Evolutionary conservation across 352 stramenopile genomes (phyloP), one percentile per base, ranked within the genome.

Genomic region (Hyaloperonospora brassicae): DNA sequence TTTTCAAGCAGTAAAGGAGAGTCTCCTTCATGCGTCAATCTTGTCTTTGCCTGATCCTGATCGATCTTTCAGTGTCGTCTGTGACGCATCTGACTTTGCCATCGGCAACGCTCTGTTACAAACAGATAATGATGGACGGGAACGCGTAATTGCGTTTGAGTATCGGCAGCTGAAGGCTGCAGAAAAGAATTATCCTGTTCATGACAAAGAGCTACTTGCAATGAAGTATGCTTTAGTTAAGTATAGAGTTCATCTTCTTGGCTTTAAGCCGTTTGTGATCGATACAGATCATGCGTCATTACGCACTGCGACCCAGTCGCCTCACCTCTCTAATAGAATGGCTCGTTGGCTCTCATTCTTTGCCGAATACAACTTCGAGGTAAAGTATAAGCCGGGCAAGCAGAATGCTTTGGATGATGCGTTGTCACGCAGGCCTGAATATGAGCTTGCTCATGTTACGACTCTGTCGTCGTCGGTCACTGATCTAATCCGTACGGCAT

Each of bases 161-260:
- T 31, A 3, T 7, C 3, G 27, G 3, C 14, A 31, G 41, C 5
- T 70, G 60, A 22, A 25, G 65, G 22, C 42, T 64, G 2, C 56
- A 5, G 57, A 68, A 34, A 57, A 23, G 1, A 34, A 43, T 12
- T 52, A 34, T 34, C 8, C 0, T 34, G 31, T 43, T 31, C 27
- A 31, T 7, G 27, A 31, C 27, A 31, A 31, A 7, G 27, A 31
- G 27, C 27, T 31, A 31, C 14, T 55, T 40, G 52, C 46, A 8
- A 73, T 70, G 48, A 62, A 66, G 42, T 69, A 69, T 45, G 59
- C 55, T 25, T 44, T 67, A 2, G 38, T 63, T 38, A 73, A 67
- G 21, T 73, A 67, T 23, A 54, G 52, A 31, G 27, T 31, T 31
- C 27, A 31, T 31, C 27, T 31, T 3, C 27, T 31, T 31, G 27